Base-by-base conservation (phyloP, 805 yeast species). In the Groenewaldozyma tartarivorans region DNA sequence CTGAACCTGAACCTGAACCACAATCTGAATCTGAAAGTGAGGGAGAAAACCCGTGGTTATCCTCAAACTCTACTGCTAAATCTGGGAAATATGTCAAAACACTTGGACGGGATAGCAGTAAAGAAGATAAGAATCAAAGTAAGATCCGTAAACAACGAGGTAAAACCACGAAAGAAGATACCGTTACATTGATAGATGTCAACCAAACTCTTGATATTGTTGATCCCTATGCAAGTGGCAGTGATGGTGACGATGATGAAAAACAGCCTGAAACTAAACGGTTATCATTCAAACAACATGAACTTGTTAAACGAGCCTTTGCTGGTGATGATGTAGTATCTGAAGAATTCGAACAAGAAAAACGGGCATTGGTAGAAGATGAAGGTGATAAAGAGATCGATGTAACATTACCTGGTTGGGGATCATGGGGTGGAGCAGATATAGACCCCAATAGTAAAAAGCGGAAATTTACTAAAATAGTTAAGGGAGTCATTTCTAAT, bases 321-420 rank as follows among this genome's bases (percentile, higher is more conserved):
- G 96, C 96, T 3, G 97, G 97, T 20, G 98, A 92, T 63, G 92
- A 92, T 57, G 95, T 90, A 31, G 82, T 85, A 13, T 65, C 68
- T 4, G 86, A 86, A 49, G 87, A 87, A 49, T 92, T 92, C 59
- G 77, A 75, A 47, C 71, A 66, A 11, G 97, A 88, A 52, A 92
- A 90, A 64, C 66, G 68, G 43, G 70, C 74, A 49, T 73, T 73
- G 9, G 68, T 71, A 4, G 72, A 66, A 34, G 87, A 81, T 36
- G 96, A 90, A 60, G 96, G 77, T 43, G 96, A 90, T 61, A 72
- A 85, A 56, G 87, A 80, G 53, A 79, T 81, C 44, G 95, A 88
- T 57, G 64, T 81, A 36, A 81, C 95, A 0, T 63, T 88, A 39
- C 97, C 96, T 2, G 98, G 98, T 1, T 92, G 97, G 96, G 97